Base-by-base conservation (phyloP, 148 eudicot genomes). In the Cornus kousa region DNA sequence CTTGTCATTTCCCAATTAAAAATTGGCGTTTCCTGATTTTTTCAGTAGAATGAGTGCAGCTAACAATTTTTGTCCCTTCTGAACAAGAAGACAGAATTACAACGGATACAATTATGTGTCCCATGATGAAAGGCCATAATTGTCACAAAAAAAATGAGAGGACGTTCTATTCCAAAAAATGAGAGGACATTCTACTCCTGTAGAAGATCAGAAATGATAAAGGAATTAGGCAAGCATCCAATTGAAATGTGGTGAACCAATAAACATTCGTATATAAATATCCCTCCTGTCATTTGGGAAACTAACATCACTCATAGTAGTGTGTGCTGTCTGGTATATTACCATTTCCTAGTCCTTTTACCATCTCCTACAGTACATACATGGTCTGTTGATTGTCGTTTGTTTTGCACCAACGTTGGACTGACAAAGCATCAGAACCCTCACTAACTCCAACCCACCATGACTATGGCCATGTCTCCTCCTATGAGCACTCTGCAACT, bases 401-500 rank as follows among this genome's bases (percentile, higher is more conserved):
- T 28, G 28, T 28, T 28, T 28, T 28, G 28, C 28, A 28, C 28
- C 28, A 28, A 28, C 28, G 28, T 11, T 11, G 12, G 7, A 48
- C 53, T 7, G 9, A 48, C 53, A 48, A 48, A 7, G 53, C 53
- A 48, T 48, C 9, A 48, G 53, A 48, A 48, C 0, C 53, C 7
- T 2, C 53, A 48, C 12, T 48, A 11, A 1, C 12, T 11, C 17
- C 59, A 12, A 12, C 3, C 59, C 59, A 53, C 59, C 67, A 77
- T 32, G 74, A n/a, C 48, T 14, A 69, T 69, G 74, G 74, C 35
- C 67, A 43, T 57, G 40, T 70, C 57, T 53, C 60, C 74, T 8
- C 67, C 79, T 23, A 20, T 59, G 16, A 77, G 78, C 46, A 72
- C 62, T 46, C 74, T 71, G 66, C 77, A 66, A 57, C 59, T 80